Evolutionary conservation across 2,329 filamentous ascomycete genomes (phyloP), one percentile per base, ranked within the genome.

Genomic region (Ceratocystis eucalypticola): DNA sequence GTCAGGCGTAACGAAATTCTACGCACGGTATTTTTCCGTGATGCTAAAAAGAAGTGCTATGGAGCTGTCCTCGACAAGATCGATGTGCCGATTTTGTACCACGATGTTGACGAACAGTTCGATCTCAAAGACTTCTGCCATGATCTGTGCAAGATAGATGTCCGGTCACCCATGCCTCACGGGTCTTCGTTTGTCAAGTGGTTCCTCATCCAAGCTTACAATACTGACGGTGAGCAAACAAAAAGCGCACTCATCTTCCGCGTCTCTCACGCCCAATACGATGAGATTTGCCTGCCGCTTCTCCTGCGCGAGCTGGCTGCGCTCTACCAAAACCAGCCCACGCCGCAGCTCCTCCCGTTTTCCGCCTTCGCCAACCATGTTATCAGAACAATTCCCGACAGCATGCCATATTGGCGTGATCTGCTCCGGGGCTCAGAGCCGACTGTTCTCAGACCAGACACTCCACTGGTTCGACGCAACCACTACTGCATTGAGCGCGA

Each of bases 261-360:
- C 66, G 80, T 88, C 66, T 88, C 85, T 0, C 86, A 88, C 72
- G 83, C 85, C 0, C 85, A 88, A 70, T 88, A 88, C 71, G 86
- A 88, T 69, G 86, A 86, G 69, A 84, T 88, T 25, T 88, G 82
- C 69, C 78, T 88, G 7, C 82, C 84, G 0, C 75, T 79, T n/a
- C 79, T 88, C 22, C 79, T 88, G 67, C 78, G 78, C 20, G 83
- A 87, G 71, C 80, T 88, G 50, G 82, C 81, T 2, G 77, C 79
- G 0, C 76, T 86, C 5, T 75, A 75, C 68, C 66, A 72, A 55
- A 68, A 68, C 65, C 15, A 59, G 22, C 62, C 67, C 5, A 50
- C 67, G 2, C 65, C 65, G 45, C 41, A 53, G 2, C 74, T 76
- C 0, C 70, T 76, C 0, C 77, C 79, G 0, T 81, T 80, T 71